Conservation (phyloP, 108 stramenopile genomes). For the Skeletonema grethae region DNA sequence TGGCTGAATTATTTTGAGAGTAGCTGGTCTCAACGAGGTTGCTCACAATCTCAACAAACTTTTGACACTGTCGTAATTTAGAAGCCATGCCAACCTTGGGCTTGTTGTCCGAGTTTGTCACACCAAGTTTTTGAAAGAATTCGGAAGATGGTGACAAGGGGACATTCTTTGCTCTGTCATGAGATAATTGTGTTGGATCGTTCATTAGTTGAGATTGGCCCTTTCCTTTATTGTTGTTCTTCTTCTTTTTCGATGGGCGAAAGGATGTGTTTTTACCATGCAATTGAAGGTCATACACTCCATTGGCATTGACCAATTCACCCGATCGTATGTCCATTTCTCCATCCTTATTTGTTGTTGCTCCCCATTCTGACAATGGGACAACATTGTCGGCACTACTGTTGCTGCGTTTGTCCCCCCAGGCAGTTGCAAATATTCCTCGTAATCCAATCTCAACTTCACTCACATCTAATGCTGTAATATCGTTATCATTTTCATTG, state of each 20-base stretch:
- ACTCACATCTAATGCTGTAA: conserved; percentile 4
- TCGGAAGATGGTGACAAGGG: conserved; percentile 51
- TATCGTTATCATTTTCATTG: background rate
- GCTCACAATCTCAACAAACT: conserved; percentile 83
- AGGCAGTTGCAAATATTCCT: conserved; percentile 32
- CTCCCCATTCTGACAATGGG: conserved; percentile 42
- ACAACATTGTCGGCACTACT: conserved; percentile 10
- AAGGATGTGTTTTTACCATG: conserved; percentile 21
- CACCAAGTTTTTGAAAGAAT: conserved; percentile 67
- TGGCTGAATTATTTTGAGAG: background rate
- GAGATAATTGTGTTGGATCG: conserved; percentile 32
- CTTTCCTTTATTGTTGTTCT: conserved; percentile 4
- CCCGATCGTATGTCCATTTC: conserved; percentile 51
- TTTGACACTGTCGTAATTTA: conserved; percentile 79
- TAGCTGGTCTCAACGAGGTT: conserved; percentile 32
- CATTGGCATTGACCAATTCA: conserved; percentile 50
- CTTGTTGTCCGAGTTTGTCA: conserved; percentile 64
- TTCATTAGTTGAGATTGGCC: background rate
- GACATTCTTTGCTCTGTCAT: conserved; percentile 68
- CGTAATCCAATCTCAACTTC: conserved; percentile 40
- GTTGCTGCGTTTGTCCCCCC: background rate
- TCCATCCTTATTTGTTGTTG: conserved; percentile 52
- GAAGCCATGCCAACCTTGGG: conserved; percentile 68
- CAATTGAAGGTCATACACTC: conserved; percentile 42
- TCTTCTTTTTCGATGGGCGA: conserved; percentile 23